phyloP scores from a whole-genome alignment of 768 basidiomycete species.

The Suillus placidus region DNA sequence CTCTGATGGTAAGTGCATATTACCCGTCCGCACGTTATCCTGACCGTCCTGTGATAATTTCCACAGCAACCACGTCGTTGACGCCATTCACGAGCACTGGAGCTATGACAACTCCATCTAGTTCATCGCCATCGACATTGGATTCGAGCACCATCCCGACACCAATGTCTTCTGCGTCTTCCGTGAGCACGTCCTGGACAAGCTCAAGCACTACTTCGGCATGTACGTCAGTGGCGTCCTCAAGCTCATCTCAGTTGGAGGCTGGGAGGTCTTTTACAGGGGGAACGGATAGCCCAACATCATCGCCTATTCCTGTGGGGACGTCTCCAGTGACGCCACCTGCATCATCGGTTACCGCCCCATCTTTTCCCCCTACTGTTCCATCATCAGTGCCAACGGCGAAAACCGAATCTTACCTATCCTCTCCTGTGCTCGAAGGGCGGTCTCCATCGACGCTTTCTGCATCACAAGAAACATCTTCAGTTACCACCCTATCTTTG shows the following conservation, averaged over 20 bases:
- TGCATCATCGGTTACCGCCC: background rate
- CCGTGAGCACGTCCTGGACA: background rate
- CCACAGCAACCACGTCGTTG: background rate
- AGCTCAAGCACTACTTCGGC: background rate
- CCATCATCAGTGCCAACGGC: background rate
- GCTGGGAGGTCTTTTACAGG: background rate
- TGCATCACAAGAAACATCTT: background rate
- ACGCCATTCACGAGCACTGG: background rate
- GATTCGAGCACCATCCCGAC: background rate
- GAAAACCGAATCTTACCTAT: background rate
- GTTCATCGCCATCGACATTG: background rate
- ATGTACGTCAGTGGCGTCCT: background rate
- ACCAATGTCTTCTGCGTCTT: background rate
- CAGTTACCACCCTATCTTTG: background rate
- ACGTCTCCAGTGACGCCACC: background rate
- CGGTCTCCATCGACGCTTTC: background rate
- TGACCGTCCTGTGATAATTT: background rate
- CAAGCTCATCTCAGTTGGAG: background rate
- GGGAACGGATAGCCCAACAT: too few relatives aligned
- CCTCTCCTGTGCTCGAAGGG: background rate
- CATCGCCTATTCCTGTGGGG: background rate
- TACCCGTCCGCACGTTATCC: background rate
- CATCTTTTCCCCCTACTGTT: background rate
- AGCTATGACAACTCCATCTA: background rate
- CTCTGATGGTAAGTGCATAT: background rate